Conservation (phyloP, 345 rosid genomes). For the Salix suchowensis region DNA sequence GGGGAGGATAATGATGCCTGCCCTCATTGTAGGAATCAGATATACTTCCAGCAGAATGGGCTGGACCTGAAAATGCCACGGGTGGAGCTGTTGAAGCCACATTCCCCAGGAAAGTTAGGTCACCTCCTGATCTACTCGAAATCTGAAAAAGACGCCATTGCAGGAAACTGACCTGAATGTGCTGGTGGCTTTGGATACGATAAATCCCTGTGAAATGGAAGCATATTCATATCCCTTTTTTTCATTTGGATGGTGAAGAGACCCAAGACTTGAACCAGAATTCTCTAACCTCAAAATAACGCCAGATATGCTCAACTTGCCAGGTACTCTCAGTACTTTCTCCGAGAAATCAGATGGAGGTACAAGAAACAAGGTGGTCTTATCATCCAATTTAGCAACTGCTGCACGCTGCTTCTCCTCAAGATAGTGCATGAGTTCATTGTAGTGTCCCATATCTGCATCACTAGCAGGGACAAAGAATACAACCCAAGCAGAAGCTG, state of each 20-base stretch:
- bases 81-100: slow-evolving; percentile 27
- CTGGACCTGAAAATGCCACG: slow-evolving; percentile 27
- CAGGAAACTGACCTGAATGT: slow-evolving; percentile 26
- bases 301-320: slow-evolving; percentile 89
- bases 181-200: slow-evolving; percentile 32
- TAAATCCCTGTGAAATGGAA: slow-evolving; percentile 39
- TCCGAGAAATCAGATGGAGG: slow-evolving; percentile 95
- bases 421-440: slow-evolving; percentile 88
- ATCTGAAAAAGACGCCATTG: slow-evolving; percentile 31
- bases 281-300: slow-evolving; percentile 69
- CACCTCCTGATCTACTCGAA: slow-evolving; percentile 27
- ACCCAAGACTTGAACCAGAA: slow-evolving; percentile 42
- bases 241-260: slow-evolving; percentile 42
- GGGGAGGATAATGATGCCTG: slow-evolving; percentile 35
- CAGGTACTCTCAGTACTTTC: slow-evolving; percentile 87
- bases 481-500: slow-evolving; percentile 86
- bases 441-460: slow-evolving; percentile 73
- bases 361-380: slow-evolving; percentile 85
- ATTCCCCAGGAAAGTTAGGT: slow-evolving; percentile 29
- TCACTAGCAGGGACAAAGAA: slow-evolving; percentile 92
- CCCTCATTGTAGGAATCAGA: slow-evolving; percentile 39
- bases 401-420: slow-evolving; percentile 97
- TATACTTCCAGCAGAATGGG: slow-evolving; percentile 28
- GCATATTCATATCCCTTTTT: slow-evolving; percentile 30
- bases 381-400: slow-evolving; percentile 85